Evolutionary conservation across 306 rosid species (phyloP).

Genomic region (Cicer judaicum): DNA sequence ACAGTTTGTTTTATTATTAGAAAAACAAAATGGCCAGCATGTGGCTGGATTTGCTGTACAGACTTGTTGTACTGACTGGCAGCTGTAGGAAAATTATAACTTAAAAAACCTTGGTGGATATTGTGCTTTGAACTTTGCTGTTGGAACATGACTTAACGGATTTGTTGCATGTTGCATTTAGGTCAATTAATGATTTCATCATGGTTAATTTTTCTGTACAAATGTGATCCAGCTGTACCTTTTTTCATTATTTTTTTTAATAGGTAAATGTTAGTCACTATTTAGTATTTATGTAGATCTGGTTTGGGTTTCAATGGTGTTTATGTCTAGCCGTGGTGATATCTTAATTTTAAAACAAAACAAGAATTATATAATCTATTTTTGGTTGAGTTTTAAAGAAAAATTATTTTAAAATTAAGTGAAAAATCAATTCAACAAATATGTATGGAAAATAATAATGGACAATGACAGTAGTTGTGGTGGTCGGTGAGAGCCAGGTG

Average conservation of each 20-base stretch:
- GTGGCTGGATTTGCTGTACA: slow-evolving; percentile 36
- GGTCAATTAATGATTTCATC: neutral
- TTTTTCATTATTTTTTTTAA: neutral
- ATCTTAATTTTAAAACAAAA: too few species aligned
- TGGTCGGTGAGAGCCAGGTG: too few species aligned
- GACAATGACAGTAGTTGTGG: too few species aligned
- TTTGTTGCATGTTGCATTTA: slow-evolving; percentile 28
- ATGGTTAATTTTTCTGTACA: neutral
- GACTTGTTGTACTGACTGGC: slow-evolving; percentile 27
- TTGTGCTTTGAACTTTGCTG: neutral
- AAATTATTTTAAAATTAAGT: too few species aligned
- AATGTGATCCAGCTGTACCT: neutral
- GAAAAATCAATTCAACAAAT: too few species aligned
- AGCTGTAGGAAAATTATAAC: neutral
- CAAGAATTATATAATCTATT: too few species aligned
- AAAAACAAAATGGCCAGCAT: slow-evolving; percentile 24
- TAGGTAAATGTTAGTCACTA: too few species aligned
- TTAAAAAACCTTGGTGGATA: slow-evolving; percentile 22
- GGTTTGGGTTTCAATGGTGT: too few species aligned
- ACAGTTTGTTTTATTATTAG: slow-evolving; percentile 31
- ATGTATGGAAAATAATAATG: too few species aligned
- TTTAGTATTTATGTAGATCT: too few species aligned
- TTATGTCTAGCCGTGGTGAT: too few species aligned
- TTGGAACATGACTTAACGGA: neutral
- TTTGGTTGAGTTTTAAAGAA: too few species aligned